Evolutionary conservation across 1,284 basidiomycete genomes (phyloP), one percentile per base, ranked within the genome.

Genomic region (Boletus subluridellus): DNA sequence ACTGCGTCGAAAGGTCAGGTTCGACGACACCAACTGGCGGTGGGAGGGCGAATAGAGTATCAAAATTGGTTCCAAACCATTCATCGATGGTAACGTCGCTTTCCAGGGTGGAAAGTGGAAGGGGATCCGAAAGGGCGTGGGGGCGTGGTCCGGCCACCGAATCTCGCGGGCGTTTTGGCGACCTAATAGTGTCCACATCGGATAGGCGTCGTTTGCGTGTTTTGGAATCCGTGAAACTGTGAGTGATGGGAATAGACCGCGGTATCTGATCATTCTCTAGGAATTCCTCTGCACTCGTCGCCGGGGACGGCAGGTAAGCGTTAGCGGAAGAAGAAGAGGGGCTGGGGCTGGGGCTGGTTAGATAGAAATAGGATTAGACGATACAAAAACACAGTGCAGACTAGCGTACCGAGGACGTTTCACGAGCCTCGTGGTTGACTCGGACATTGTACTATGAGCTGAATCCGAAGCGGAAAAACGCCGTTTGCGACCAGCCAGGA

Each of bases 201-300:
- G 78, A 77, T 1, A 74, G 47, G 4, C 68, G 65, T 37, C 76
- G 72, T 57, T 76, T 75, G n/a, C 65, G 65, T 10, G 58, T 14
- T 37, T 26, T 26, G 3, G 39, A 5, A 1, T 45, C 12, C 4
- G 46, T 1, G 8, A 21, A 10, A 30, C 3, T 24, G 9, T 24
- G 9, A 1, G 34, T 10, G 4, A 10, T 1, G 15, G 24, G 30
- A n/a, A 10, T 17, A 28, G 45, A 24, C 1, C 3, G 28, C 5
- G 28, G 2, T 0, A 8, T 38, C n/a, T 51, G 47, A 37, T 4
- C 34, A 34, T 34, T n/a, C n/a, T n/a, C n/a, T n/a, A 10, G 32
- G 32, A 34, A 34, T 49, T 42, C 44, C 3, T 52, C 46, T 14
- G 46, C 3, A 3, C 42, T 62, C 34, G 54, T 56, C 10, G 42